phyloP scores from a whole-genome alignment of 805 yeast species.

The Lipomyces mesembrius region DNA sequence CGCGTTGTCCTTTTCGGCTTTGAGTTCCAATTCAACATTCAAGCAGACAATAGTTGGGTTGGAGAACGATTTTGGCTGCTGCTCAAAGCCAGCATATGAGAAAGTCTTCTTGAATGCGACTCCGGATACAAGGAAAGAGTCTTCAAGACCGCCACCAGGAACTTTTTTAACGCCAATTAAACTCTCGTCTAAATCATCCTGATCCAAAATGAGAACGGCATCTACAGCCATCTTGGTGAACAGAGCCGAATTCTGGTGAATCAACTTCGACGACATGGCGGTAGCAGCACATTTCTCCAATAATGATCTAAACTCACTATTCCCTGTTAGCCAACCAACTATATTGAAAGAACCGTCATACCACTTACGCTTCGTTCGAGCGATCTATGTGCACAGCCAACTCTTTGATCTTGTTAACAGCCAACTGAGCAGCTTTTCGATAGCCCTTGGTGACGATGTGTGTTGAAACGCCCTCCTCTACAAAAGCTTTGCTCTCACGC shows the following conservation, averaged over 20 bases:
- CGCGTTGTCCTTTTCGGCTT: constrained; percentile 98
- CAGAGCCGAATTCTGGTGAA: constrained; percentile 82
- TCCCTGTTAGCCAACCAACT: not conserved
- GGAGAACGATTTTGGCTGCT: constrained; percentile 85
- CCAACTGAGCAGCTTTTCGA: constrained; percentile 77
- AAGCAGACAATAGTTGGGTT: constrained; percentile 83
- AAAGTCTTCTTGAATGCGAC: constrained; percentile 98
- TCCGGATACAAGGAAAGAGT: constrained; percentile 84
- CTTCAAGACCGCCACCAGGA: constrained; percentile 96
- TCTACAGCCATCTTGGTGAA: constrained; percentile 97
- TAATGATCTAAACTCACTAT: constrained; percentile 65
- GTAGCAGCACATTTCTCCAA: constrained; percentile 93
- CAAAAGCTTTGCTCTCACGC: constrained; percentile 85
- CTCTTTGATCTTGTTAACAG: constrained; percentile 72
- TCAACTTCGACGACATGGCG: constrained; percentile 95
- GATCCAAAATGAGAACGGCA: constrained; percentile 87
- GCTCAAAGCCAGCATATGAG: constrained; percentile 98
- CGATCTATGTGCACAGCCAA: constrained; percentile 71
- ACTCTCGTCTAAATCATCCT: constrained; percentile 80
- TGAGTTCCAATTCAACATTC: constrained; percentile 92
- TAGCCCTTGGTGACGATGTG: constrained; percentile 87
- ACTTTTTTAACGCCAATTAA: constrained; percentile 93
- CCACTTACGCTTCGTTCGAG: constrained; percentile 48
- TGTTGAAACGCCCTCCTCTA: constrained; percentile 95
- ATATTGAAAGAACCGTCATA: not conserved